A percentile compares a stretch with the other conserved stretches of the same genome.
Conservation (phyloP, 805 yeast genomes). For the Yamadazyma sp. region DNA sequence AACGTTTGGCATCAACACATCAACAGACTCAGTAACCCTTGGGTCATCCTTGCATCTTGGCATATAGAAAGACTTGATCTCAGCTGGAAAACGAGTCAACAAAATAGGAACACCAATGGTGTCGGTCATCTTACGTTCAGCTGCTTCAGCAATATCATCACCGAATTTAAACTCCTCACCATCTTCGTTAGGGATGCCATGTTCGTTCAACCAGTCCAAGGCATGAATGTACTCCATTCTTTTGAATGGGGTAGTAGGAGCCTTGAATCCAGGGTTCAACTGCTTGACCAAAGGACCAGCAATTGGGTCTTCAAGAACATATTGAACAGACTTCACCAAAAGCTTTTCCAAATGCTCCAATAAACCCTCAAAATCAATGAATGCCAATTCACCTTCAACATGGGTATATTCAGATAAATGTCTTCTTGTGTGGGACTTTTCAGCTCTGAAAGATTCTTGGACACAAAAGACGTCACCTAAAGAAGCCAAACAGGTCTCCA, state of each 20-base stretch:
- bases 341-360: slow-evolving; percentile 81
- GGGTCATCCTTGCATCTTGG: slow-evolving; percentile 85
- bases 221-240: slow-evolving; percentile 92
- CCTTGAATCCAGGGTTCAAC: slow-evolving; percentile 86
- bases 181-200: slow-evolving; percentile 91
- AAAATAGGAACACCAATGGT: slow-evolving; percentile 89
- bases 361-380: slow-evolving; percentile 83
- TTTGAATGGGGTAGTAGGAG: slow-evolving; percentile 84
- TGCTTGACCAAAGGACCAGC: slow-evolving; percentile 88
- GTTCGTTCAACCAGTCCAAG: slow-evolving; percentile 93
- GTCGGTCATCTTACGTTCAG: slow-evolving; percentile 98
- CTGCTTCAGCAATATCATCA: slow-evolving; percentile 99
- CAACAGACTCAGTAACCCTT: slow-evolving; percentile 97
- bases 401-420: slow-evolving; percentile 97
- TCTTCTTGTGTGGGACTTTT: slow-evolving; percentile 97
- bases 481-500: slow-evolving; percentile 95
- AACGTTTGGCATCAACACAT: slow-evolving; percentile 97
- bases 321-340: slow-evolving; percentile 65
- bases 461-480: slow-evolving; percentile 96
- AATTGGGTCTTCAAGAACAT: slow-evolving; percentile 83
- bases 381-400: slow-evolving; percentile 91
- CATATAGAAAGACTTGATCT: slow-evolving; percentile 98
- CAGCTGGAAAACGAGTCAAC: slow-evolving; percentile 92
- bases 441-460: slow-evolving; percentile 99
- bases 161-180: slow-evolving; percentile 93